A percentile compares a stretch with the other conserved stretches of the same genome.
These are phyloP conservation scores for Blastobotrys chiropterorum DNA, from an alignment of 805 yeast species.

Conservation along the genomic window DNA sequence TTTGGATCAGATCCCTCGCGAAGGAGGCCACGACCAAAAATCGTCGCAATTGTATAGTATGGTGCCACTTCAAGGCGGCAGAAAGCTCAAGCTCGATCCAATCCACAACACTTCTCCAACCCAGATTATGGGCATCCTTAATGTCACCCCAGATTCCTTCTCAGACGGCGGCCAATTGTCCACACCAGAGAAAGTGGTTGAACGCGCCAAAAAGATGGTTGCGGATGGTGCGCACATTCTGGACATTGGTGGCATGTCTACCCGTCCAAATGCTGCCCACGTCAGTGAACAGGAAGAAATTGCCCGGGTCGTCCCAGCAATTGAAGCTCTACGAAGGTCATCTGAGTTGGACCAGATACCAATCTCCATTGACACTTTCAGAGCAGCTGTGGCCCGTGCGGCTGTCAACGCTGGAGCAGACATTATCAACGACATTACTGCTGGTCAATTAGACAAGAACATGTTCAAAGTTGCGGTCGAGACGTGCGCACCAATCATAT, in stretches of 20 bases:
- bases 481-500: slow-evolving; percentile 60
- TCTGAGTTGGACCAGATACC: slow-evolving; percentile 37
- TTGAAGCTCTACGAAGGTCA: slow-evolving; percentile 51
- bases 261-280: slow-evolving; percentile 75
- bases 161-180: slow-evolving; percentile 72
- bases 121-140: slow-evolving; percentile 77
- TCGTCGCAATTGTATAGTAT: slow-evolving; percentile 22
- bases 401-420: slow-evolving; percentile 77
- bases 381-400: slow-evolving; percentile 64
- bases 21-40: slow-evolving; percentile 34
- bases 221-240: slow-evolving; percentile 63
- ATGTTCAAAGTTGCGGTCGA: slow-evolving; percentile 68
- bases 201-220: slow-evolving; percentile 44
- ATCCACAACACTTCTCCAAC: slow-evolving; percentile 45
- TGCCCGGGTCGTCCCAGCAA: slow-evolving; percentile 61
- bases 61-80: slow-evolving; percentile 22
- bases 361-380: slow-evolving; percentile 84
- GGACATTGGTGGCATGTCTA: slow-evolving; percentile 93
- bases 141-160: slow-evolving; percentile 91
- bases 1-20: slow-evolving; percentile 29
- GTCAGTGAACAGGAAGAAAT: slow-evolving; percentile 63
- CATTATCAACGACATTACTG: slow-evolving; percentile 85
- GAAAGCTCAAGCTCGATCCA: slow-evolving; percentile 40
- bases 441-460: slow-evolving; percentile 61
- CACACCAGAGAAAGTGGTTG: slow-evolving; percentile 37